A percentile compares a stretch with the other conserved stretches of the same genome.
phyloP scores from a whole-genome alignment of 2,329 filamentous ascomycete genomes.

The Paracamarosporium sp. region DNA sequence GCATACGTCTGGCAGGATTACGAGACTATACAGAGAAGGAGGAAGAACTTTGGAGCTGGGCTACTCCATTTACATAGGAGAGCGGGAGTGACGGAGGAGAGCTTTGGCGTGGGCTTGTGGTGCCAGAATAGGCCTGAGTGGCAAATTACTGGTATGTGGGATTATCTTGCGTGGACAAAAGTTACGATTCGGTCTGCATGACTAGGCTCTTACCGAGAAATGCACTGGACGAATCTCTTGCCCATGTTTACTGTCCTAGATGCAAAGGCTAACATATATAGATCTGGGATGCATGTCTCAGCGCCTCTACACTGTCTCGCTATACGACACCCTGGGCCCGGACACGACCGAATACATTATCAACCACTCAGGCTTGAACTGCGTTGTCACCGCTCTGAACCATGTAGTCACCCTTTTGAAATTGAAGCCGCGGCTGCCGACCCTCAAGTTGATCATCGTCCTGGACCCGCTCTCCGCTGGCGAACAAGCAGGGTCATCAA shows the following conservation, averaged over 20 bases:
- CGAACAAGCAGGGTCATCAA: slow-evolving; percentile 78
- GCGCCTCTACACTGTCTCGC: slow-evolving; percentile 85
- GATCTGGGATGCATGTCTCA: slow-evolving; percentile 90
- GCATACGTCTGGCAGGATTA: slow-evolving; percentile 87
- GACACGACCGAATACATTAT: slow-evolving; percentile 95
- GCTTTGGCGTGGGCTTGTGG: slow-evolving; percentile 83
- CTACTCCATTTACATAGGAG: slow-evolving; percentile 81
- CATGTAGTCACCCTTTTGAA: slow-evolving; percentile 85
- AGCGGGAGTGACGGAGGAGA: slow-evolving; percentile 67
- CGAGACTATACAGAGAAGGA: slow-evolving; percentile 75
- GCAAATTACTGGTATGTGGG: slow-evolving; percentile 74
- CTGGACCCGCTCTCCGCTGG: slow-evolving; percentile 83
- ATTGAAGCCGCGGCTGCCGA: slow-evolving; percentile 76
- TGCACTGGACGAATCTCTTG: neutral
- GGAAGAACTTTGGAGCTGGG: slow-evolving; percentile 85
- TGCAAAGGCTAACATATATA: slow-evolving; percentile 40
- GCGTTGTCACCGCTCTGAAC: slow-evolving; percentile 78
- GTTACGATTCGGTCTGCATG: neutral
- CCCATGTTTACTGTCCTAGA: neutral
- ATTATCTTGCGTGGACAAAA: neutral
- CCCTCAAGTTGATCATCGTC: slow-evolving; percentile 85
- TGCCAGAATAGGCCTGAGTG: slow-evolving; percentile 87
- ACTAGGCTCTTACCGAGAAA: neutral
- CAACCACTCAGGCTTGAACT: slow-evolving; percentile 80
- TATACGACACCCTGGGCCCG: slow-evolving; percentile 94